These are phyloP conservation scores for Mucor ambiguus DNA, from an alignment of 371 early-diverging fungal species.

Conservation along the genomic window DNA sequence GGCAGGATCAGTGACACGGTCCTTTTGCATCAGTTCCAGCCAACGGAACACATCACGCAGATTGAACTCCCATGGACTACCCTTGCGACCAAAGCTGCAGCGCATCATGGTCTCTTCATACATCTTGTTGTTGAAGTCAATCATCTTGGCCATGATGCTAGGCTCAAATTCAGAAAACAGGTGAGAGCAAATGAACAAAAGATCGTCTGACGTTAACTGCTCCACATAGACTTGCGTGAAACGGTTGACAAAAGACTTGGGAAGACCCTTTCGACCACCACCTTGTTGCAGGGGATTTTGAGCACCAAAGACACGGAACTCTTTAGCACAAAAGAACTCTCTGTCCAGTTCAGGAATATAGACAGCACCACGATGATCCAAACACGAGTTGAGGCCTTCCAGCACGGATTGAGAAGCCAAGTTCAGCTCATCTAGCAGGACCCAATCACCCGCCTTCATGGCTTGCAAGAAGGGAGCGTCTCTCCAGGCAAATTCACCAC, in stretches of 20 bases:
- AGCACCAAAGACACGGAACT: slow-evolving; percentile 98
- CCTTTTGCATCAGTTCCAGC: slow-evolving; percentile 77
- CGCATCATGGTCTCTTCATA: slow-evolving; percentile 83
- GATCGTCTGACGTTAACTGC: slow-evolving; percentile 76
- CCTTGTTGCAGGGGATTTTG: slow-evolving; percentile 98
- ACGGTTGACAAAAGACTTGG: slow-evolving; percentile 97
- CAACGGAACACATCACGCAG: slow-evolving; percentile 96
- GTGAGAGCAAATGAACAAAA: slow-evolving; percentile 74
- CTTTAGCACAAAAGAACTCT: slow-evolving; percentile 77
- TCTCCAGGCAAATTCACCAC: slow-evolving; percentile 94
- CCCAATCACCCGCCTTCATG: slow-evolving; percentile 97
- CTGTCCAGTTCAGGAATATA: slow-evolving; percentile 95
- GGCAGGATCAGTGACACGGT: slow-evolving; percentile 59
- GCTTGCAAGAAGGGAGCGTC: slow-evolving; percentile 97
- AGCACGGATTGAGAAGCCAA: slow-evolving; percentile 99
- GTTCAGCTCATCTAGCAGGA: slow-evolving; percentile 99
- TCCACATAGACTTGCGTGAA: slow-evolving; percentile 97
- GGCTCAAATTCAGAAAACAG: slow-evolving; percentile 67
- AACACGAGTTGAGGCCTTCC: slow-evolving; percentile 99
- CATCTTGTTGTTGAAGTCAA: slow-evolving; percentile 88
- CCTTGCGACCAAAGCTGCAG: slow-evolving; percentile 79
- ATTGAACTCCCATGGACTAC: slow-evolving; percentile 99
- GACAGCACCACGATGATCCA: slow-evolving; percentile 98
- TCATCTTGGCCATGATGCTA: slow-evolving; percentile 65
- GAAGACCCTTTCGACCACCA: slow-evolving; percentile 99